Evolutionary conservation across 2,329 filamentous ascomycete genomes (phyloP).

Genomic region (Epichloe glyceriae): DNA sequence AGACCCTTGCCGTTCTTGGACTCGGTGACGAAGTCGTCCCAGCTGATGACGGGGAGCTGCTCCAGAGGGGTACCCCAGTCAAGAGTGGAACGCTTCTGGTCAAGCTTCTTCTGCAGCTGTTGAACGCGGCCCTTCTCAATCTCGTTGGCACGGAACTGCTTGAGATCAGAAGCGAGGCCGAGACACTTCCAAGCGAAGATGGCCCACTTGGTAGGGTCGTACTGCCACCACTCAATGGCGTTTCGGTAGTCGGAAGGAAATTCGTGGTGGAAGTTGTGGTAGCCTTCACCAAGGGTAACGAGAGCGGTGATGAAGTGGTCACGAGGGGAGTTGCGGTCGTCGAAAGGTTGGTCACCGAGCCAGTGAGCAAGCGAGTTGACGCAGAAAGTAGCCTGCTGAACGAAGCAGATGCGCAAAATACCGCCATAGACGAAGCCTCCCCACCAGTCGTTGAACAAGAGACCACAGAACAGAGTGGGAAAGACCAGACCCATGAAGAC

Average conservation of each 20-base stretch:
- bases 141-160: slow-evolving; percentile 84
- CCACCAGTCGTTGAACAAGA: slow-evolving; percentile 68
- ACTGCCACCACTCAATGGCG: slow-evolving; percentile 81
- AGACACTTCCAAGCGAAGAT: slow-evolving; percentile 78
- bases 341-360: slow-evolving; percentile 85
- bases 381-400: slow-evolving; percentile 87
- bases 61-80: slow-evolving; percentile 82
- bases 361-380: slow-evolving; percentile 86
- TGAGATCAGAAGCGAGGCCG: slow-evolving; percentile 73
- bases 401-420: slow-evolving; percentile 77
- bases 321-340: slow-evolving; percentile 82
- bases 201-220: slow-evolving; percentile 83
- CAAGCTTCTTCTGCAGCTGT: slow-evolving; percentile 85
- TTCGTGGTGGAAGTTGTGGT: slow-evolving; percentile 94
- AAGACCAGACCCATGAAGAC: slow-evolving; percentile 65
- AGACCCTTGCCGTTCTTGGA: slow-evolving; percentile 64
- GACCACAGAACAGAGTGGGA: slow-evolving; percentile 61
- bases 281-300: slow-evolving; percentile 75
- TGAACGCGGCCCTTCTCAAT: slow-evolving; percentile 86
- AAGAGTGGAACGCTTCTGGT: slow-evolving; percentile 68
- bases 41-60: slow-evolving; percentile 72
- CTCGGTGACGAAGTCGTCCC: slow-evolving; percentile 74
- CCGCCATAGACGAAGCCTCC: slow-evolving; percentile 78
- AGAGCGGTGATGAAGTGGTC: slow-evolving; percentile 79
- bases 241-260: slow-evolving; percentile 91